Evolutionary conservation across 2,329 filamentous ascomycete genomes (phyloP).

Genomic region (Trichoderma breve): DNA sequence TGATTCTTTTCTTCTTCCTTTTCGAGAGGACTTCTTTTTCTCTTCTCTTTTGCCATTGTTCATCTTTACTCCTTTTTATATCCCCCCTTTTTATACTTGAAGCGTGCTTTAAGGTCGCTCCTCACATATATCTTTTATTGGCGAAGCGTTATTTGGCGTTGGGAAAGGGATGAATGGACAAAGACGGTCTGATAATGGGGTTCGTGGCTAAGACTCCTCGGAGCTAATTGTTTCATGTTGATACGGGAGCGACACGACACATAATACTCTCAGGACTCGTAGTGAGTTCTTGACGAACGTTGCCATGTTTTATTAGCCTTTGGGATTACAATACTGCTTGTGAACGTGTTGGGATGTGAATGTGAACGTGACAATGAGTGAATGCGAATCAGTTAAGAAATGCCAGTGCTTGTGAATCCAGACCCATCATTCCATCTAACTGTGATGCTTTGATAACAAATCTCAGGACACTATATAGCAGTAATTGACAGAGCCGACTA

Average conservation of each 20-base stretch:
- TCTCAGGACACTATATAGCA: slow-evolving; percentile 16
- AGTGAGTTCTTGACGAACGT: slow-evolving; percentile 2
- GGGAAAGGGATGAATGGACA: not conserved
- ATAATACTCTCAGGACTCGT: slow-evolving; percentile 4
- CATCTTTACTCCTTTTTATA: not conserved
- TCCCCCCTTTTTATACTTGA: not conserved
- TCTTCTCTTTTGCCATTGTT: not conserved
- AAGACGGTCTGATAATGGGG: slow-evolving; percentile 3
- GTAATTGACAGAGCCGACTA: slow-evolving; percentile 18
- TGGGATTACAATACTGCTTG: not conserved
- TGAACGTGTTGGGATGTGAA: not conserved
- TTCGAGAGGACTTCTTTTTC: not conserved
- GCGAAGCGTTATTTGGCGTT: slow-evolving; percentile 8
- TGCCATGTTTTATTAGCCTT: not conserved
- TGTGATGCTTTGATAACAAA: slow-evolving; percentile 1
- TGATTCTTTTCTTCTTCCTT: not conserved
- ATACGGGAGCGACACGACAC: not conserved
- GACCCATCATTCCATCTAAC: slow-evolving; percentile 4
- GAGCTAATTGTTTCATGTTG: not conserved
- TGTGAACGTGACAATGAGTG: not conserved
- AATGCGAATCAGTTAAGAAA: not conserved
- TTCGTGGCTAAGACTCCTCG: not conserved
- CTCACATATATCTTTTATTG: not conserved
- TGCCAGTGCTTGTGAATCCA: not conserved
- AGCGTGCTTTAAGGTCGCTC: not conserved